Percentiles rank a stretch among this genome's conserved stretches.
Conservation (phyloP, 371 early-diverging fungal genomes). For the Lichtheimia ramosa region DNA sequence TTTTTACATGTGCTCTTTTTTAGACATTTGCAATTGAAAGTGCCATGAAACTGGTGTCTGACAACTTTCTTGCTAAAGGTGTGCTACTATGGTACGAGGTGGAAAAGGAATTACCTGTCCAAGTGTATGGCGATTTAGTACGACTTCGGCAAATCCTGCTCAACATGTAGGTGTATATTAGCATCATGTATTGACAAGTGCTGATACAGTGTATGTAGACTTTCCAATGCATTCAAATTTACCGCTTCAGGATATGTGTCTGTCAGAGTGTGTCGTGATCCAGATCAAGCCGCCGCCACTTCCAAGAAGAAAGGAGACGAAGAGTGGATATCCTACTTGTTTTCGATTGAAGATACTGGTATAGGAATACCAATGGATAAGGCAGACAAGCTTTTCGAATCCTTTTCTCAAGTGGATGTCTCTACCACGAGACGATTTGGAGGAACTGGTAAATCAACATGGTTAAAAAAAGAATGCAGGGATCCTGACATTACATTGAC, state of each 20-base stretch:
- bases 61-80: conserved; percentile 24
- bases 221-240: conserved; percentile 27
- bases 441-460: conserved; percentile 33
- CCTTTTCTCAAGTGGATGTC: conserved; percentile 61
- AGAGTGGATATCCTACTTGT: conserved; percentile 20
- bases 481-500: too few species aligned
- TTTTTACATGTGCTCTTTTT: background rate
- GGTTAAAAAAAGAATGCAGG: too few species aligned
- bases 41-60: conserved; percentile 37
- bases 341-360: conserved; percentile 62
- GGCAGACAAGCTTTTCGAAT: conserved; percentile 51
- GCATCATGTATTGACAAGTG: background rate
- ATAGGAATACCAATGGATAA: conserved; percentile 61
- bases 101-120: conserved; percentile 23
- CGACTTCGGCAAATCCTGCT: conserved; percentile 53
- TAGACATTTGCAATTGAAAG: conserved; percentile 41
- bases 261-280: conserved; percentile 6
- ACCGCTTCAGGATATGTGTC: conserved; percentile 16
- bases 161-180: conserved; percentile 29
- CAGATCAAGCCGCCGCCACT: background rate
- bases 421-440: conserved; percentile 55
- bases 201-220: conserved; percentile 2
- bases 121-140: conserved; percentile 48
- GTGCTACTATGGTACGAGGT: conserved; percentile 21
- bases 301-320: background rate